Conservation (phyloP, 768 basidiomycete genomes). For the Phlebiopsis gigantea region DNA sequence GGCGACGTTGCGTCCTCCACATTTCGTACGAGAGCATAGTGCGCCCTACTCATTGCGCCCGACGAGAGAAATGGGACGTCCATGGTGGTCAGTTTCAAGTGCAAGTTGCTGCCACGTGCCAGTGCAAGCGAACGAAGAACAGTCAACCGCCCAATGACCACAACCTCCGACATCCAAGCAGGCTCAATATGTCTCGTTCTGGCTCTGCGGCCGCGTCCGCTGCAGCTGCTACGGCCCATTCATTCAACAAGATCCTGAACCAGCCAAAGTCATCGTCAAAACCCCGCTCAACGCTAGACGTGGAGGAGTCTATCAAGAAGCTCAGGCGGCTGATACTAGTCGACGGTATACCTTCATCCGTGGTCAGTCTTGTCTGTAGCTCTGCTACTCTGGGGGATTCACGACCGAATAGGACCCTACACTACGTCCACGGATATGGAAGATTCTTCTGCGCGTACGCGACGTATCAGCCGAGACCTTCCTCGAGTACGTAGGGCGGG, state of each 20-base stretch:
- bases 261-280: constrained; percentile 63
- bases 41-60: constrained; percentile 68
- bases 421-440: constrained; percentile 92
- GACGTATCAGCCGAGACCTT: constrained; percentile 73
- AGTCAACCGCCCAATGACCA: too few species aligned
- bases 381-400: neutral
- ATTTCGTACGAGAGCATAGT: constrained; percentile 71
- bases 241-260: constrained; percentile 76
- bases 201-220: constrained; percentile 14
- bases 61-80: constrained; percentile 77
- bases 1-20: constrained; percentile 58
- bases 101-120: too few species aligned
- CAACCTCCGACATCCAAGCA: neutral
- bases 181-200: constrained; percentile 4
- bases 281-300: constrained; percentile 54
- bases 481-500: constrained; percentile 72
- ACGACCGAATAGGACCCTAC: constrained; percentile 55
- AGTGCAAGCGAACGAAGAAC: too few species aligned
- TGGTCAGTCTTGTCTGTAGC: constrained; percentile 40
- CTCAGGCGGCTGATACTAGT: constrained; percentile 83
- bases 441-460: constrained; percentile 81
- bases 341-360: constrained; percentile 79
- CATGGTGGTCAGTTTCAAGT: constrained; percentile 49
- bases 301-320: constrained; percentile 84
- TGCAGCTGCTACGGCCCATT: constrained; percentile 48